Conservation (phyloP, 257 asterid species). For the Solanum tacnaense region DNA sequence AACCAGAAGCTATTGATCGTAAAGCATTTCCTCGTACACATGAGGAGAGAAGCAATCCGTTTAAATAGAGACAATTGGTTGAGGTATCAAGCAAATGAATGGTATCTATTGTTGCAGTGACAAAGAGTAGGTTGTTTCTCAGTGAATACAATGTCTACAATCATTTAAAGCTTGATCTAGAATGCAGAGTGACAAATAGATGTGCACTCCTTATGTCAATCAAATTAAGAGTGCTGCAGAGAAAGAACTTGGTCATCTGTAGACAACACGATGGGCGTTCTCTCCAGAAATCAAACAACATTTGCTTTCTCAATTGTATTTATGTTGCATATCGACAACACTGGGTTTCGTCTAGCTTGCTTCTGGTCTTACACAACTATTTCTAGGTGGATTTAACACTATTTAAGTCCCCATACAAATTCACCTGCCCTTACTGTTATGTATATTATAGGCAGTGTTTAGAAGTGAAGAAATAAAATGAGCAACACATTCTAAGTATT, state of each 20-base stretch:
- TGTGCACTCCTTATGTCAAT: not conserved
- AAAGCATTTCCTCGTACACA: not conserved
- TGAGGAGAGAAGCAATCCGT: slow-evolving; percentile 5
- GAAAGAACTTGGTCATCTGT: not conserved
- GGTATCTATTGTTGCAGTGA: not conserved
- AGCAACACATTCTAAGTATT: not conserved
- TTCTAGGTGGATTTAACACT: not conserved
- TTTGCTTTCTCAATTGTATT: not conserved
- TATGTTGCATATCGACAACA: not conserved
- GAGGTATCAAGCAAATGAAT: not conserved
- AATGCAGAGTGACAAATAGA: not conserved
- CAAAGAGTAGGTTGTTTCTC: slow-evolving; percentile 5
- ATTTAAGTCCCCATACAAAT: not conserved
- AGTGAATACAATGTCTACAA: not conserved
- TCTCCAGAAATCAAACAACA: not conserved
- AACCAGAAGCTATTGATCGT: slow-evolving; percentile 58
- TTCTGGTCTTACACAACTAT: not conserved
- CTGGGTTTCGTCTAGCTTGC: not conserved
- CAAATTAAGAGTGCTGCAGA: not conserved
- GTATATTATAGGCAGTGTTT: not conserved
- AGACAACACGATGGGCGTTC: not conserved
- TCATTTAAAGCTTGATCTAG: not conserved
- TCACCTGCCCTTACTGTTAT: not conserved
- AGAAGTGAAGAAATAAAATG: not conserved
- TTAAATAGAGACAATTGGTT: not conserved